Conservation (phyloP, 2,329 filamentous ascomycete genomes). For the Claviceps sp. region DNA sequence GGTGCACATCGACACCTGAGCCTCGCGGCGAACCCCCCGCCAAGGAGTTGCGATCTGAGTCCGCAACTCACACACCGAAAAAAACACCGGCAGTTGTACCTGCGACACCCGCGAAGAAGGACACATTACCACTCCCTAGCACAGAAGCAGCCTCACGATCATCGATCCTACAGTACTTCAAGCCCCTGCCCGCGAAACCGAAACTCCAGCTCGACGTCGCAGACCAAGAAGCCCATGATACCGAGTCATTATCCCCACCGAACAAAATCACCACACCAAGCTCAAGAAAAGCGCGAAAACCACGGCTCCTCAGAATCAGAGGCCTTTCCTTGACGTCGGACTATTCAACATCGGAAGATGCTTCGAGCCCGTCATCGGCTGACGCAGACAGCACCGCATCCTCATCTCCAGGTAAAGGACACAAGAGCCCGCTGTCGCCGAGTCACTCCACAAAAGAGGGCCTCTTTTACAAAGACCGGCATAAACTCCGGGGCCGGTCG, state of each 20-base stretch:
- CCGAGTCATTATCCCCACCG: conserved; percentile 9
- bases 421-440: neutral
- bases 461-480: neutral
- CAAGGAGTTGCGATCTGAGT: conserved; percentile 14
- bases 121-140: neutral
- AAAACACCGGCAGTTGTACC: neutral
- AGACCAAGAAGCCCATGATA: conserved; percentile 3
- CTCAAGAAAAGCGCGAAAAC: conserved; percentile 10
- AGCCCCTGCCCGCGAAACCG: conserved; percentile 14
- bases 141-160: conserved; percentile 8
- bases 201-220: neutral
- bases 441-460: neutral
- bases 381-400: neutral
- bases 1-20: conserved; percentile 13
- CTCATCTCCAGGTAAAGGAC: neutral
- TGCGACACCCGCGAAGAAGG: neutral
- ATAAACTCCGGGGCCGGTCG: neutral
- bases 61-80: neutral
- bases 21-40: conserved; percentile 12
- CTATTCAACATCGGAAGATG: conserved; percentile 2
- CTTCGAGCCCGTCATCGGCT: neutral
- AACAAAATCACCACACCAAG: neutral
- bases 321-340: conserved; percentile 9
- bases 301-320: conserved; percentile 18
- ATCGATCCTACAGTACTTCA: conserved; percentile 29